These are phyloP conservation scores for Leucogyrophana mollusca DNA, from an alignment of 768 basidiomycete species.

Conservation along the genomic window DNA sequence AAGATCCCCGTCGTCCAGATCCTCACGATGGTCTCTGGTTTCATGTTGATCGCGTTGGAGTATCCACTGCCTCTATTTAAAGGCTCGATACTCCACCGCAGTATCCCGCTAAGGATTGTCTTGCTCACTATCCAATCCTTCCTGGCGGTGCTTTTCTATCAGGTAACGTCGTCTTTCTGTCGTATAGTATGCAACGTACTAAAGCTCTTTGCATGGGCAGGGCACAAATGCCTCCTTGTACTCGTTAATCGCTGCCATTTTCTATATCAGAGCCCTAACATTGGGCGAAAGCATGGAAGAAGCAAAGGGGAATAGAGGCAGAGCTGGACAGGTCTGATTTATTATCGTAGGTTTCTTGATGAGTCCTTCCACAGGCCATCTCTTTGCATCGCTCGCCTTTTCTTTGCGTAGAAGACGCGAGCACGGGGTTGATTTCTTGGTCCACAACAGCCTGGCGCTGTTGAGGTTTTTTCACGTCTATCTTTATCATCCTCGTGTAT, in stretches of 20 bases:
- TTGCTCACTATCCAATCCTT: constrained; percentile 63
- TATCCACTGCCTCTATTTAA: constrained; percentile 64
- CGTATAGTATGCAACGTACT: neutral
- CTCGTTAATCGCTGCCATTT: constrained; percentile 67
- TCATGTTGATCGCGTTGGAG: constrained; percentile 66
- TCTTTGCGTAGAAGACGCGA: too few species aligned
- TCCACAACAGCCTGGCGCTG: constrained; percentile 12
- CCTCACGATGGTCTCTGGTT: constrained; percentile 57
- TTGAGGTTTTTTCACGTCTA: constrained; percentile 13
- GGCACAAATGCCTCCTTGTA: constrained; percentile 83
- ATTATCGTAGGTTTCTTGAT: too few species aligned
- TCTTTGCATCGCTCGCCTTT: too few species aligned
- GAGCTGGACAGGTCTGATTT: constrained; percentile 53
- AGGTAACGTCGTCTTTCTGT: constrained; percentile 43
- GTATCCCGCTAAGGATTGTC: constrained; percentile 59
- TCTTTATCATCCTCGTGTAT: constrained; percentile 9
- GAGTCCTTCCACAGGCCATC: too few species aligned
- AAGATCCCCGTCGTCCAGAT: constrained; percentile 75
- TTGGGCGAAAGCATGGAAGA: constrained; percentile 70
- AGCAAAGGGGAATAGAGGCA: constrained; percentile 62
- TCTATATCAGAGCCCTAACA: constrained; percentile 64
- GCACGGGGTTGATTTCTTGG: too few species aligned
- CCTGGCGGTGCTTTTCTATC: constrained; percentile 70
- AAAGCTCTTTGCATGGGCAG: constrained; percentile 34
- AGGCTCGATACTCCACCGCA: constrained; percentile 59